Evolutionary conservation across 495 filamentous ascomycete genomes (phyloP).

Genomic region (Penicillium argentinense): DNA sequence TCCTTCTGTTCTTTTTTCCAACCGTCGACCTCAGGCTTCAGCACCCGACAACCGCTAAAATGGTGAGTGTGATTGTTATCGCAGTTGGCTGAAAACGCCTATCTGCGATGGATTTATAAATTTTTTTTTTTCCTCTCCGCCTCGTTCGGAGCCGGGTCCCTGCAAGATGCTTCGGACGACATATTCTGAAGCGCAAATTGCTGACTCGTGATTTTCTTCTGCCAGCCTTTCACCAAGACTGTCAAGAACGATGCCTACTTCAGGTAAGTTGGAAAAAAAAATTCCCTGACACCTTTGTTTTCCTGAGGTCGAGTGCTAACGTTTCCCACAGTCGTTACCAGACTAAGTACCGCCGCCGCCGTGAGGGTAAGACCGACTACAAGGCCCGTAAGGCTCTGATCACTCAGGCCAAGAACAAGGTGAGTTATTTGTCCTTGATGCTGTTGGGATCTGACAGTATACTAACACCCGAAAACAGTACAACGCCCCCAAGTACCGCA

Average conservation of each 20-base stretch:
- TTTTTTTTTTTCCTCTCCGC: slow-evolving; percentile 18
- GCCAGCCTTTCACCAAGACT: slow-evolving; percentile 88
- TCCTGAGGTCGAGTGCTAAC: slow-evolving; percentile 18
- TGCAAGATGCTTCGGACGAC: slow-evolving; percentile 93
- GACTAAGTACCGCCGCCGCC: slow-evolving; percentile 99
- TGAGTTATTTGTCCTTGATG: no score
- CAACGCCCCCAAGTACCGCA: slow-evolving; percentile 98
- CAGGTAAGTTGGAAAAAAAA: slow-evolving; percentile 61
- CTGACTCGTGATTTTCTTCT: slow-evolving; percentile 75
- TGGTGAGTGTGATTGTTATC: slow-evolving; percentile 43
- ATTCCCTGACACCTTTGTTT: slow-evolving; percentile 5
- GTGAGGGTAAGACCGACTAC: slow-evolving; percentile 99
- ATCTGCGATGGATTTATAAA: slow-evolving; percentile 10
- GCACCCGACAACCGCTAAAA: slow-evolving; percentile 45
- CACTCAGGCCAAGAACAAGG: slow-evolving; percentile 99
- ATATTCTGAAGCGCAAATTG: slow-evolving; percentile 96
- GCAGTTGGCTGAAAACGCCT: slow-evolving; percentile 26
- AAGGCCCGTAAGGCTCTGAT: slow-evolving; percentile 99
- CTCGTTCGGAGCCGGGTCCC: slow-evolving; percentile 60
- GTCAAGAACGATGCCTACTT: slow-evolving; percentile 98
- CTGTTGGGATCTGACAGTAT: no score
- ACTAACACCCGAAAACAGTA: no score
- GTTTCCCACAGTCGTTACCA: slow-evolving; percentile 79
- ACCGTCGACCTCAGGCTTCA: slow-evolving; percentile 31
- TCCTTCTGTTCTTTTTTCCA: slow-evolving; percentile 25